These are phyloP conservation scores for Xylaria acuta DNA, from an alignment of 495 filamentous ascomycete species.

Conservation along the genomic window DNA sequence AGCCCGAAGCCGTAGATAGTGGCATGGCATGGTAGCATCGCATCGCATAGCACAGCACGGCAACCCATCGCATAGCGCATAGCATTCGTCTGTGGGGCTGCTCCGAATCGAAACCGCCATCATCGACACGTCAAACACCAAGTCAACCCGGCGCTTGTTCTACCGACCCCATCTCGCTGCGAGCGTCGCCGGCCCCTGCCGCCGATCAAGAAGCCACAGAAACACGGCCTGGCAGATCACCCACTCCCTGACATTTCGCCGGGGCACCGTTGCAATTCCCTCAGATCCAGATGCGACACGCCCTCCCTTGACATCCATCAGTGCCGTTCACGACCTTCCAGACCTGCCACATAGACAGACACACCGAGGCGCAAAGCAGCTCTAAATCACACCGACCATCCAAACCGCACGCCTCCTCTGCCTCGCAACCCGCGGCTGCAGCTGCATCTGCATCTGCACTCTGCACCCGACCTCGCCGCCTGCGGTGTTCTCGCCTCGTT, in stretches of 20 bases:
- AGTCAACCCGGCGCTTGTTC: slow-evolving; percentile 19
- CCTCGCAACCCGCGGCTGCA: slow-evolving; percentile 8
- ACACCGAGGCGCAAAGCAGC: slow-evolving; percentile 2
- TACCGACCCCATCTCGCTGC: slow-evolving; percentile 22
- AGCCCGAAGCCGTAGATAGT: background rate
- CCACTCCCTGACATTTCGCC: slow-evolving; percentile 18
- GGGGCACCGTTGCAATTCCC: background rate
- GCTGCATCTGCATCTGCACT: slow-evolving; percentile 25
- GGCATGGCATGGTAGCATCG: slow-evolving; percentile 7
- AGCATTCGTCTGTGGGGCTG: background rate
- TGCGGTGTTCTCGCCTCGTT: background rate
- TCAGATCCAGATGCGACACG: slow-evolving; percentile 34
- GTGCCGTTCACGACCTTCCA: background rate
- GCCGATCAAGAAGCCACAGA: slow-evolving; percentile 35
- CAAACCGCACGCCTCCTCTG: background rate
- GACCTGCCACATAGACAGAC: background rate
- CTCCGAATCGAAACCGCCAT: slow-evolving; percentile 18
- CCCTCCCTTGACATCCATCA: slow-evolving; percentile 9
- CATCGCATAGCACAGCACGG: background rate
- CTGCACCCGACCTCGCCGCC: slow-evolving; percentile 6
- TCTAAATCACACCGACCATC: background rate
- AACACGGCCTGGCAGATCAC: slow-evolving; percentile 32
- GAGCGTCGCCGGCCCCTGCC: slow-evolving; percentile 31
- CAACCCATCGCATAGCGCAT: slow-evolving; percentile 5
- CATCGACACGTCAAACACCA: slow-evolving; percentile 19